Base-by-base conservation (phyloP, 768 basidiomycete genomes). In the Coprinopsis strossmayeri region DNA sequence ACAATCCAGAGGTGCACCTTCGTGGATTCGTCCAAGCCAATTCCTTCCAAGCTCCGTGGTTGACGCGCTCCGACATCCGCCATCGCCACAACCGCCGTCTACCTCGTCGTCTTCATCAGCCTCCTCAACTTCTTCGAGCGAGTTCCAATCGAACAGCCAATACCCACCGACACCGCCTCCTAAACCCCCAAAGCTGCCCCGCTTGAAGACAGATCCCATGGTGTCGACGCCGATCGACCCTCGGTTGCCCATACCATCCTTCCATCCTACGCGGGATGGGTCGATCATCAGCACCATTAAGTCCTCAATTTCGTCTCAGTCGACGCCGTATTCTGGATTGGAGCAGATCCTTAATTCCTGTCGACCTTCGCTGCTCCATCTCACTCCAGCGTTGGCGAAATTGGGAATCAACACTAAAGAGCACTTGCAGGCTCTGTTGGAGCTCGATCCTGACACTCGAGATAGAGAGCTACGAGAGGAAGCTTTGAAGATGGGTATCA, bases 401-500 rank as follows among this genome's bases (percentile, higher is more conserved):
- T 67, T 88, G 9, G 85, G 86, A 0, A 82, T 87, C 26, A 63
- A 68, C 44, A 71, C 65, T 7, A 66, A 77, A 43, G 82, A 79
- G 32, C 84, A 87, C 61, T 62, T 88, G 30, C 69, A 74, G 10
- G 86, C 86, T 2, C 64, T 87, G 15, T 74, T 72, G 7, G 69
- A 75, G 47, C 61, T 88, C 52, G 76, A 74, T 30, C 82, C 83
- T 47, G 80, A 77, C 51, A 87, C 81, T 18, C 64, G 86, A 53
- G 78, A 88, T 61, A 66, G 77, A 49, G 83, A 87, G 60, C 71
- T 88, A 40, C 82, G 74, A 62, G 82, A 84, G 55, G 81, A 81
- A 54, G 86, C 84, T 46, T 58, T 88, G 63, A 77, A 67, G 58
- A 68, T 76, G 56, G 86, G 86, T 1, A 69, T 88, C 44, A 86